phyloP scores from a whole-genome alignment of 768 basidiomycete genomes.

The Lepiota brunneoincarnata region DNA sequence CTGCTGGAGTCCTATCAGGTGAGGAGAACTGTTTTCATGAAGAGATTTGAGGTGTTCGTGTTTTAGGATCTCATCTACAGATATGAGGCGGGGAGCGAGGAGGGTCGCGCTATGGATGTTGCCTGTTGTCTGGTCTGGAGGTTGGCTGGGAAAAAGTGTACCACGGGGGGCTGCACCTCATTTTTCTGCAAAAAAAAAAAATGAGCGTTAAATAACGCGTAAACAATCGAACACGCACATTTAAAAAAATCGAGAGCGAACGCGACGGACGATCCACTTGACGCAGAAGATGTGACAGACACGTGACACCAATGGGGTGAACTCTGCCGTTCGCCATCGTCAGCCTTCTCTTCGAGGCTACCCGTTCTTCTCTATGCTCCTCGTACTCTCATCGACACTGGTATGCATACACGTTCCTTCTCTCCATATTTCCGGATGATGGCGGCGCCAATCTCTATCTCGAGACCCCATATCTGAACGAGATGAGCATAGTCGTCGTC shows the following conservation, averaged over 20 bases:
- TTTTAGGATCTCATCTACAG: slow-evolving; percentile 83
- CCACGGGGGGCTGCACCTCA: slow-evolving; percentile 43
- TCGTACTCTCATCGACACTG: no score
- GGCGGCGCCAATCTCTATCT: no score
- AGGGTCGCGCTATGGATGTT: slow-evolving; percentile 26
- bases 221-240: slow-evolving; percentile 25
- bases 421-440: no score
- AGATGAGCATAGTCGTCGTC: no score
- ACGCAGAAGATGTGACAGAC: slow-evolving; percentile 8
- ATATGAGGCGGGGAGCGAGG: slow-evolving; percentile 61
- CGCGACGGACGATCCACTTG: slow-evolving; percentile 48
- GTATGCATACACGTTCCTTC: no score
- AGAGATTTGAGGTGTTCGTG: slow-evolving; percentile 67
- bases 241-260: slow-evolving; percentile 53
- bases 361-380: no score
- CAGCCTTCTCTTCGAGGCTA: no score
- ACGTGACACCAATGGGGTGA: no score
- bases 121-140: slow-evolving; percentile 7
- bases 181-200: slow-evolving; percentile 34
- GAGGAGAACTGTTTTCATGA: slow-evolving; percentile 36
- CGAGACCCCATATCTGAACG: no score
- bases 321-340: no score
- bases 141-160: slow-evolving; percentile 53
- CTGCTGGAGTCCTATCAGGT: slow-evolving; percentile 61
- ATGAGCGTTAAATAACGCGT: background rate